Evolutionary conservation across 306 rosid species (phyloP), one percentile per base, ranked within the genome.

Genomic region (Casuarina equisetifolia): DNA sequence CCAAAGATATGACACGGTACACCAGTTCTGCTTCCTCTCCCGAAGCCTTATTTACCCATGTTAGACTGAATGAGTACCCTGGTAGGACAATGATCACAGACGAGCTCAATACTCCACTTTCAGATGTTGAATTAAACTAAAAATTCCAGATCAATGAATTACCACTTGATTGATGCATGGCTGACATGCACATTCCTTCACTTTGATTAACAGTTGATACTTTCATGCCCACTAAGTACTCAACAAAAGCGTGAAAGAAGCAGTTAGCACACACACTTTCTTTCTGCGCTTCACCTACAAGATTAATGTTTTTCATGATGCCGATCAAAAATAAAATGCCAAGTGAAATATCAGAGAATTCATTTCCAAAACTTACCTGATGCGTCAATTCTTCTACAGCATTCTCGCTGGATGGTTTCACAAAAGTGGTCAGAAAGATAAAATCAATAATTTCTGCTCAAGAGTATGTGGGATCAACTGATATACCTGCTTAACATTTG

Each of bases 1-100:
- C 99, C 59, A 92, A 82, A 25, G 99, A 89, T 72, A 74, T 9
- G 61, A 78, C 87, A 39, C 81, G 87, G 77, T 95, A 95, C 11
- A 84, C 72, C 73, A 95, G 83, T 70, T 89, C 96, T 74, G 80
- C 87, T 77, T 89, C 93, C 62, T 84, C 84, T 74, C 74, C 90
- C 16, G 82, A 71, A 61, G 81, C 76, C 48, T 81, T 82, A 74
- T 86, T 75, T 12, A 78, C 68, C 94, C 97, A 91, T 36, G 97
- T 87, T 76, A 95, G 86, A 73, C 88, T 89, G 82, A 95, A 95
- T 57, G 96, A 86, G 81, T 86, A 95, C 72, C 97, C 98, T 92
- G 79, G 70, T 68, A 79, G 46, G 69, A 79, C 62, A 57, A 50
- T 19, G 78, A 81, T 70, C 48, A 85, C 40, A 53, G 32, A 25